Evolutionary conservation across 352 stramenopile genomes (phyloP).

Genomic region (Lagenidium giganteum): DNA sequence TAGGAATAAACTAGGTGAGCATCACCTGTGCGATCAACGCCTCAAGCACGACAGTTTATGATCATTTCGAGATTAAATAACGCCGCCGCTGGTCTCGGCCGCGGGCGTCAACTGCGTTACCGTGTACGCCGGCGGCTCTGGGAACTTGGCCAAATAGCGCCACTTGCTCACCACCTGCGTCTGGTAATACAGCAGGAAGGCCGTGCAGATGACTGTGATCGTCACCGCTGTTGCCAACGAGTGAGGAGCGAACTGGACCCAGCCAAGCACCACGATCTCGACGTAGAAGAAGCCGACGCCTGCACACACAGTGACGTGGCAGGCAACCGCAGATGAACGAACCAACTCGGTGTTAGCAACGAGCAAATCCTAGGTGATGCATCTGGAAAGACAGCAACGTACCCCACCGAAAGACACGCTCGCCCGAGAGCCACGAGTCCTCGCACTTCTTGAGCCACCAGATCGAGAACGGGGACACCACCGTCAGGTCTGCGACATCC

Average conservation of each 20-base stretch:
- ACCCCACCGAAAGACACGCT: slow-evolving; percentile 61
- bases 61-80: no score
- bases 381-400: no score
- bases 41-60: no score
- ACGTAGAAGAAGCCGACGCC: slow-evolving; percentile 61
- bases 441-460: slow-evolving; percentile 74
- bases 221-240: slow-evolving; percentile 28
- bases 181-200: slow-evolving; percentile 62
- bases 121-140: no score
- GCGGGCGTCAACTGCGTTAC: no score
- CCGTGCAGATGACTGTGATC: slow-evolving; percentile 43
- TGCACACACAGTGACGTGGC: slow-evolving; percentile 64
- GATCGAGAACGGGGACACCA: slow-evolving; percentile 56
- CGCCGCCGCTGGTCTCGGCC: no score
- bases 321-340: no score
- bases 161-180: slow-evolving; percentile 61
- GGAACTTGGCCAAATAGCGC: slow-evolving; percentile 59
- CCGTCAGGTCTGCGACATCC: slow-evolving; percentile 48
- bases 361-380: no score
- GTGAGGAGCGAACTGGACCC: slow-evolving; percentile 46
- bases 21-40: no score
- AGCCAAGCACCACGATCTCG: slow-evolving; percentile 46
- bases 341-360: no score
- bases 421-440: slow-evolving; percentile 65
- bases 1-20: no score